These are phyloP conservation scores for Verticillium nubilum DNA, from an alignment of 2,329 filamentous ascomycete genomes.

Conservation along the genomic window DNA sequence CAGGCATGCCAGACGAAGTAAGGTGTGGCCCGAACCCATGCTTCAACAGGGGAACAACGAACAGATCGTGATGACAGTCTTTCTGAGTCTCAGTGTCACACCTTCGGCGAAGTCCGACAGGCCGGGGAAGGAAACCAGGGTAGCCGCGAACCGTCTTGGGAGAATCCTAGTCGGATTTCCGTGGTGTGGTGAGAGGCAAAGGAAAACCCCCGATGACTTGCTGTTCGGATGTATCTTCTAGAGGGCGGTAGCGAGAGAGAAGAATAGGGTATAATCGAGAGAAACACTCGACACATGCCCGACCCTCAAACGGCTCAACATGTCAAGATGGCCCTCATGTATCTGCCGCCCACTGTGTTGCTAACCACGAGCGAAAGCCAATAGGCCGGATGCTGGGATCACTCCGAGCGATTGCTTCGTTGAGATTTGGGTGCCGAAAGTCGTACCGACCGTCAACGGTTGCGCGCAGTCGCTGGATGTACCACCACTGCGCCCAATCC, in stretches of 20 bases:
- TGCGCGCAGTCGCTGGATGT: constrained; percentile 58
- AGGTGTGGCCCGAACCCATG: background rate
- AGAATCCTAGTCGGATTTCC: background rate
- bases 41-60: background rate
- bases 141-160: background rate
- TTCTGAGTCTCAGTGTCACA: background rate
- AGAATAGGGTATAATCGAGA: background rate
- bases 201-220: too few species aligned
- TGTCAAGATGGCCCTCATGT: constrained; percentile 5
- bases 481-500: constrained; percentile 42
- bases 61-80: background rate
- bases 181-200: too few species aligned
- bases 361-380: constrained; percentile 50
- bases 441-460: constrained; percentile 65
- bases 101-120: background rate
- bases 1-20: background rate
- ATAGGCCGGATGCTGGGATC: constrained; percentile 40
- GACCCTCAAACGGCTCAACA: background rate
- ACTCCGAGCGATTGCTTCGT: constrained; percentile 36
- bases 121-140: background rate
- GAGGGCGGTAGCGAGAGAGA: background rate
- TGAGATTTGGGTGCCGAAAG: constrained; percentile 56
- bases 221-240: too few species aligned
- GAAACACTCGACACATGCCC: background rate
- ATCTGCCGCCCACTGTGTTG: constrained; percentile 33